A percentile compares a stretch with the other conserved stretches of the same genome.
Evolutionary conservation across 352 stramenopile genomes (phyloP).

Genomic region (Aphanomyces stellatus): DNA sequence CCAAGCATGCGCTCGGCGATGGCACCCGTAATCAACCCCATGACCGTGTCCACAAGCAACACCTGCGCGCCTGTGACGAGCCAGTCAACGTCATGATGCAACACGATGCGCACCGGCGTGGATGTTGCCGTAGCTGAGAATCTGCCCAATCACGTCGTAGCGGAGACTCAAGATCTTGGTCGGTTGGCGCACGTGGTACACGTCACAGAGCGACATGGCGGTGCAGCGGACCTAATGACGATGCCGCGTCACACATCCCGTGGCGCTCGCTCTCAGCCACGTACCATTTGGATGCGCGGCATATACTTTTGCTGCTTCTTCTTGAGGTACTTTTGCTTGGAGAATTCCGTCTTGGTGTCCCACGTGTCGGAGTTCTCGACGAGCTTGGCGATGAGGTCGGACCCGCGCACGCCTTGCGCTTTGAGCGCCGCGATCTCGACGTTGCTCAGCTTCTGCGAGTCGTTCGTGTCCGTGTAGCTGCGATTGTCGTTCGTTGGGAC

Average conservation of each 20-base stretch:
- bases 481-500: slow-evolving; percentile 69
- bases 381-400: slow-evolving; percentile 88
- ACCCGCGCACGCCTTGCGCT: slow-evolving; percentile 54
- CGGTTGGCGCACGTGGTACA: slow-evolving; percentile 85
- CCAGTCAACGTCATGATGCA: neutral
- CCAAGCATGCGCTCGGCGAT: slow-evolving; percentile 65
- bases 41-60: slow-evolving; percentile 89
- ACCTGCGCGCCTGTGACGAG: slow-evolving; percentile 39
- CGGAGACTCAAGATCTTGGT: slow-evolving; percentile 85
- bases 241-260: no score
- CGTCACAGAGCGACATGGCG: slow-evolving; percentile 80
- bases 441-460: slow-evolving; percentile 66
- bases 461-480: slow-evolving; percentile 80
- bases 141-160: slow-evolving; percentile 89
- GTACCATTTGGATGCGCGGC: slow-evolving; percentile 48
- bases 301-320: slow-evolving; percentile 94
- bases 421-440: slow-evolving; percentile 57
- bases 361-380: slow-evolving; percentile 94
- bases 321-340: slow-evolving; percentile 95
- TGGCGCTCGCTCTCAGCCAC: no score
- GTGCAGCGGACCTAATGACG: slow-evolving; percentile 71
- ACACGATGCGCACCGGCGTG: slow-evolving; percentile 43
- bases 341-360: slow-evolving; percentile 92
- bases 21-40: slow-evolving; percentile 86
- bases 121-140: slow-evolving; percentile 91